These are phyloP conservation scores for Aspergillus sp. DNA, from an alignment of 2,329 filamentous ascomycete species.

Conservation along the genomic window DNA sequence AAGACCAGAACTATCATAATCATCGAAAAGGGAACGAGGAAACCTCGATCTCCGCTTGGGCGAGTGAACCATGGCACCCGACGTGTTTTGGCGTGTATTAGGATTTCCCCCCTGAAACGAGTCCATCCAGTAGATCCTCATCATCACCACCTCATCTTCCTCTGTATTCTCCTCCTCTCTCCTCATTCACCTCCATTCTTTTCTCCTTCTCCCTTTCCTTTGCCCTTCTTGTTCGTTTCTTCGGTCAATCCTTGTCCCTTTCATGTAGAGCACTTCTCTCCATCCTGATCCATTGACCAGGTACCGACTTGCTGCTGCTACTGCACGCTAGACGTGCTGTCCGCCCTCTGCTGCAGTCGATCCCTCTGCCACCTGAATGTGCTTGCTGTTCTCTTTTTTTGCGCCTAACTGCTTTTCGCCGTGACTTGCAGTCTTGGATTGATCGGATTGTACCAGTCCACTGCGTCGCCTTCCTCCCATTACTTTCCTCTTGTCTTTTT, in stretches of 20 bases:
- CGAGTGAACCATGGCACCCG: slow-evolving; percentile 14
- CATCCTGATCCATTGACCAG: slow-evolving; percentile 2
- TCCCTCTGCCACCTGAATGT: slow-evolving; percentile 17
- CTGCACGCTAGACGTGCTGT: slow-evolving; percentile 23
- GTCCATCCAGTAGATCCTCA: slow-evolving; percentile 21
- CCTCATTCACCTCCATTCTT: slow-evolving; percentile 1
- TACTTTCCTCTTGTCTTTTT: slow-evolving; percentile 1
- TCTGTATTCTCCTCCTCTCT: slow-evolving; percentile 2
- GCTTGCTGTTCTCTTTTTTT: slow-evolving; percentile 9
- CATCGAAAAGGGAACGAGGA: not conserved
- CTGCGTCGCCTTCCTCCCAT: not conserved
- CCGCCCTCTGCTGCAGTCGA: slow-evolving; percentile 17
- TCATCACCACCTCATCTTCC: slow-evolving; percentile 14
- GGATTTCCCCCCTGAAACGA: slow-evolving; percentile 24
- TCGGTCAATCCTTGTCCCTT: not conserved
- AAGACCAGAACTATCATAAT: no score
- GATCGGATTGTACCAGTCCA: not conserved
- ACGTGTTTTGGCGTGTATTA: slow-evolving; percentile 15
- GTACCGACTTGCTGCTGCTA: slow-evolving; percentile 12
- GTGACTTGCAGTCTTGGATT: not conserved
- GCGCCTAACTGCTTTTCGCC: not conserved
- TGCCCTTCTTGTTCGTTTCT: slow-evolving; percentile 3
- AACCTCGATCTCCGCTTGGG: not conserved
- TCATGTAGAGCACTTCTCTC: not conserved
- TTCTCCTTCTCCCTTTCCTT: slow-evolving; percentile 2